Conservation (phyloP, 495 filamentous ascomycete species). For the Aspergillus bridgeri region DNA sequence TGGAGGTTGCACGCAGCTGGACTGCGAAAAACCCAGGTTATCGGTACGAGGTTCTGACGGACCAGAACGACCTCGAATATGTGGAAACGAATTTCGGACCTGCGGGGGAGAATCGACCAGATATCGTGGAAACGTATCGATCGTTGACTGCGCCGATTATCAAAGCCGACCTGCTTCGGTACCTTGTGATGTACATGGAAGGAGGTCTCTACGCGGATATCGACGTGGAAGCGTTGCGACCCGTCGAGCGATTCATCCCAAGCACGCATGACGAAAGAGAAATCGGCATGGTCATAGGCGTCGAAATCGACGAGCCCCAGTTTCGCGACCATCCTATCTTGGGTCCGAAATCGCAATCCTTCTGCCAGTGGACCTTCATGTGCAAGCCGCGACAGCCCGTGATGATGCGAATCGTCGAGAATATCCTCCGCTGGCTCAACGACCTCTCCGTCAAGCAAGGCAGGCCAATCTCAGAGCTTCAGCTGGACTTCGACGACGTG, state of each 20-base stretch:
- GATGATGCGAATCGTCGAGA: conserved; percentile 59
- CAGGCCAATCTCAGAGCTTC: conserved; percentile 48
- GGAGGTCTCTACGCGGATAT: conserved; percentile 51
- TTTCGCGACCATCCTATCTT: conserved; percentile 59
- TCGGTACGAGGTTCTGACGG: conserved; percentile 63
- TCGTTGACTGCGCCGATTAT: conserved; percentile 57
- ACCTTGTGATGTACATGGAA: conserved; percentile 51
- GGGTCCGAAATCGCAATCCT: conserved; percentile 57
- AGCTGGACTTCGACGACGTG: conserved; percentile 64
- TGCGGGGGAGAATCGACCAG: conserved; percentile 54
- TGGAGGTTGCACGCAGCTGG: conserved; percentile 53
- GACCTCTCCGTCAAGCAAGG: conserved; percentile 51
- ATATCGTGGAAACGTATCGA: conserved; percentile 57
- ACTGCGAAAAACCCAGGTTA: conserved; percentile 53
- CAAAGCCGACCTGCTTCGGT: conserved; percentile 51
- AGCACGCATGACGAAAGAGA: conserved; percentile 40
- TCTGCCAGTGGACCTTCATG: conserved; percentile 70
- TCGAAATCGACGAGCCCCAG: conserved; percentile 63
- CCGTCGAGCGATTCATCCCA: conserved; percentile 44
- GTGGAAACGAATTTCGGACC: conserved; percentile 58
- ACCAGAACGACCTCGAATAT: conserved; percentile 56
- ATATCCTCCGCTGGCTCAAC: conserved; percentile 57
- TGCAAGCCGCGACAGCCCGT: conserved; percentile 58
- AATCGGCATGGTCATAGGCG: conserved; percentile 59
- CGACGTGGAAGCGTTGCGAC: conserved; percentile 45